These are phyloP conservation scores for Solanum gandarillasii DNA, from an alignment of 257 asterid species.

Conservation along the genomic window DNA sequence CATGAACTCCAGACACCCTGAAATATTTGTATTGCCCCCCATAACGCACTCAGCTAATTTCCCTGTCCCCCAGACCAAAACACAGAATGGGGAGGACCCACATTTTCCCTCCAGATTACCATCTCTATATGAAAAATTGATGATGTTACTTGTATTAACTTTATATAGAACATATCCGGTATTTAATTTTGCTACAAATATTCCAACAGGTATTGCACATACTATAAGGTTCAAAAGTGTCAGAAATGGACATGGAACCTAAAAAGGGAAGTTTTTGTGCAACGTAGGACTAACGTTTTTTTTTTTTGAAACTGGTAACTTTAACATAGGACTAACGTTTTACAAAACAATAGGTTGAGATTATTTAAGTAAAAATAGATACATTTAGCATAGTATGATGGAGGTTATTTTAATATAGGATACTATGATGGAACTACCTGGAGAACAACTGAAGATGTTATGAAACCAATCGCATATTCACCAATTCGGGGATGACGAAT, in stretches of 20 bases:
- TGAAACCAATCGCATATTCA: slow-evolving; percentile 86
- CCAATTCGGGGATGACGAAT: slow-evolving; percentile 93
- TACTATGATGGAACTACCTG: slow-evolving; percentile 44
- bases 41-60: neutral
- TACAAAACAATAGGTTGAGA: neutral
- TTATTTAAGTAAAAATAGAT: neutral
- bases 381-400: neutral
- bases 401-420: neutral
- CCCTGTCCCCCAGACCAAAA: neutral
- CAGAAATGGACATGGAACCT: neutral
- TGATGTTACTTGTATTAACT: neutral
- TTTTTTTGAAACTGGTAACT: neutral
- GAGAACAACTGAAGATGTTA: slow-evolving; percentile 72
- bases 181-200: neutral
- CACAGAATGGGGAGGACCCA: neutral
- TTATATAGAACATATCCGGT: neutral
- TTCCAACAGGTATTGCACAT: neutral
- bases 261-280: neutral
- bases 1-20: neutral
- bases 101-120: neutral
- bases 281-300: neutral
- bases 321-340: neutral
- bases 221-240: neutral
- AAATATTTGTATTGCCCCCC: neutral
- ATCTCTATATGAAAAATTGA: neutral